phyloP scores from a whole-genome alignment of 768 basidiomycete species.

The Mycena amicta region DNA sequence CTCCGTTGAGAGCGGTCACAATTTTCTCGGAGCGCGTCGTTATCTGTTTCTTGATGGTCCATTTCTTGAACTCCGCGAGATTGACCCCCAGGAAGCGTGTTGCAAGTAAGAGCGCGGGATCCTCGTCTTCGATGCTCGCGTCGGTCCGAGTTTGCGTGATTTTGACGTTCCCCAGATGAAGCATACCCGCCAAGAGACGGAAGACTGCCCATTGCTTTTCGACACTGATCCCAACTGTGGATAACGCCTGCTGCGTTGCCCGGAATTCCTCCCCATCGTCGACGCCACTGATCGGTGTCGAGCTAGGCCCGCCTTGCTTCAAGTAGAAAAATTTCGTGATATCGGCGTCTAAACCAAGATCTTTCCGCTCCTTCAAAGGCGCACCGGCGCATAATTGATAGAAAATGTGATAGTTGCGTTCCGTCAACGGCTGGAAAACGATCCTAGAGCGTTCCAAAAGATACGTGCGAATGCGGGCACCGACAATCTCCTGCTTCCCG shows the following conservation, averaged over 20 bases:
- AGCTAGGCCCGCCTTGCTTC: constrained; percentile 88
- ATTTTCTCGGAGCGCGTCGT: constrained; percentile 95
- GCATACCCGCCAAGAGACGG: constrained; percentile 85
- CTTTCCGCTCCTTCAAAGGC: constrained; percentile 92
- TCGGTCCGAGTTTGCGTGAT: constrained; percentile 81
- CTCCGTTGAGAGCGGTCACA: constrained; percentile 78
- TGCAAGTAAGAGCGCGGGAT: constrained; percentile 76
- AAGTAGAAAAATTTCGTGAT: constrained; percentile 88
- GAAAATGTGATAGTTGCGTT: constrained; percentile 99
- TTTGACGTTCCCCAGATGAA: constrained; percentile 98
- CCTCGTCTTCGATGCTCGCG: constrained; percentile 80
- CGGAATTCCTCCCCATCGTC: constrained; percentile 97
- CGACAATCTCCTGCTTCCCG: constrained; percentile 93
- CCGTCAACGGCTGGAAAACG: constrained; percentile 94
- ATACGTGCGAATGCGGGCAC: constrained; percentile 98
- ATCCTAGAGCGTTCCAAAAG: constrained; percentile 96
- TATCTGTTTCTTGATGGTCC: constrained; percentile 98
- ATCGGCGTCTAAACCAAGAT: constrained; percentile 86
- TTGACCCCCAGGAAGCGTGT: constrained; percentile 91
- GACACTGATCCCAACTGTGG: constrained; percentile 95
- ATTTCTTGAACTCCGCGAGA: constrained; percentile 93
- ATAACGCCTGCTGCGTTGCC: constrained; percentile 90
- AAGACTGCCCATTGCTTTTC: constrained; percentile 99
- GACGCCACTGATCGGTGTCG: constrained; percentile 87
- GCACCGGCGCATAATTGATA: constrained; percentile 98